Base-by-base conservation (phyloP, 1,139 yeast species). In the Candida glucosophila region DNA sequence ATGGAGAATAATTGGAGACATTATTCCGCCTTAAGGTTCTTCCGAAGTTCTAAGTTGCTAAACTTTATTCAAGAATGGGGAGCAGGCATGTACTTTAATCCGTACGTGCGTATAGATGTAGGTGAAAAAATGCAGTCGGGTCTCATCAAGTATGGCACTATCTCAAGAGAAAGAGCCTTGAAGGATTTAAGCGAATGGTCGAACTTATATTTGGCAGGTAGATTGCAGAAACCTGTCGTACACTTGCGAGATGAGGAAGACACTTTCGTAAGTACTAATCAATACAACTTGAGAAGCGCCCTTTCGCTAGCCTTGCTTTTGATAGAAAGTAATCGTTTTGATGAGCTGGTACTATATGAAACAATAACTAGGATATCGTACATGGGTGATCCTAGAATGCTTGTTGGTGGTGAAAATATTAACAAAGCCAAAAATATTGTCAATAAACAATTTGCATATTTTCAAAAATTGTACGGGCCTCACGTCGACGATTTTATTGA, bases 51-150 rank as follows among this genome's bases (percentile, higher is more conserved):
- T 6, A 53, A 67, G 1, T 13, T 23, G 8, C 65, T 88, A 2
- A 64, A 80, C 7, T 49, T 45, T 24, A 64, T 83, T 12, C 90
- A 81, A 43, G 69, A 70, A 22, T 41, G 73, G n/a, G 96, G 95
- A 2, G 90, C 92, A 0, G 96, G 96, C 3, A 78, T 90, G 4
- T 92, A 88, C 49, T 92, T 85, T 58, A 92, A 90, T 46, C 97
- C 99, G 3, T 90, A 71, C 51, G 83, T 82, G 4, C 65, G 68
- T 22, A 62, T 88, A 32, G 64, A 68, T 26, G 76, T 15, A 5
- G n/a, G n/a, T n/a, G n/a, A n/a, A n/a, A n/a, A n/a, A n/a, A n/a
- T n/a, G n/a, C n/a, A n/a, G n/a, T n/a, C n/a, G n/a, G 22, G 13
- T 14, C 58, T 73, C 37, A 73, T 90, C 25, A 90, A 90, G 47